phyloP scores from a whole-genome alignment of 2,329 filamentous ascomycete species.

The Pyrenochaeta sp. region DNA sequence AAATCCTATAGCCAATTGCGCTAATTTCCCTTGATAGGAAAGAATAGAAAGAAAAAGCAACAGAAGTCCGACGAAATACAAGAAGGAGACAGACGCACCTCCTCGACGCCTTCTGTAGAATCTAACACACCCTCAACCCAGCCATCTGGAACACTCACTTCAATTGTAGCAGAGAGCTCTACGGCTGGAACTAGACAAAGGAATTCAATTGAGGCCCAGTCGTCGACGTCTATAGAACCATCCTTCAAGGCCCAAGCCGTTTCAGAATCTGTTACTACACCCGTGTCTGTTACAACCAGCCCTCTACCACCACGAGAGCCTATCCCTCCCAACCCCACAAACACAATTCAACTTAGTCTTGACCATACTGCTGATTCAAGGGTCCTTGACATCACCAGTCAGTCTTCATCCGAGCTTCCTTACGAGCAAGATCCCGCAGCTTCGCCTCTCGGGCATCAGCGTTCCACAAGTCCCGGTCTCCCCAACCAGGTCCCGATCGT shows the following conservation, averaged over 20 bases:
- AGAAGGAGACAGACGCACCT: constrained; percentile 9
- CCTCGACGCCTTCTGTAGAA: constrained; percentile 14
- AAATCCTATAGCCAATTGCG: background rate
- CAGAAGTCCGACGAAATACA: constrained; percentile 12
- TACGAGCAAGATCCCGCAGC: background rate
- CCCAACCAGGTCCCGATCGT: constrained; percentile 9
- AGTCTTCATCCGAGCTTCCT: background rate
- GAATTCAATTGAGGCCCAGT: constrained; percentile 2
- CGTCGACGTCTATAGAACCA: background rate
- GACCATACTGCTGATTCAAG: background rate
- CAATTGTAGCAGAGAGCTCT: background rate
- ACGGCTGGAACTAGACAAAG: constrained; percentile 4
- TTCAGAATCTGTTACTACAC: background rate
- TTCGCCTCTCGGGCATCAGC: background rate
- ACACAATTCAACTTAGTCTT: background rate
- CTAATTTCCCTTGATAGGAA: constrained; percentile 21
- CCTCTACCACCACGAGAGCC: background rate
- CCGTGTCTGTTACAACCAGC: background rate
- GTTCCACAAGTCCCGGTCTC: constrained; percentile 10
- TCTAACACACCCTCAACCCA: constrained; percentile 1
- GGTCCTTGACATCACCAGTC: background rate
- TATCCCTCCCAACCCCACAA: background rate
- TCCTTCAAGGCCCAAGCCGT: background rate
- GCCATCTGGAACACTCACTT: background rate
- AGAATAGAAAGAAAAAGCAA: constrained; percentile 23